Base-by-base conservation (phyloP, 2,329 filamentous ascomycete genomes). In the Aspergillus sp. region DNA sequence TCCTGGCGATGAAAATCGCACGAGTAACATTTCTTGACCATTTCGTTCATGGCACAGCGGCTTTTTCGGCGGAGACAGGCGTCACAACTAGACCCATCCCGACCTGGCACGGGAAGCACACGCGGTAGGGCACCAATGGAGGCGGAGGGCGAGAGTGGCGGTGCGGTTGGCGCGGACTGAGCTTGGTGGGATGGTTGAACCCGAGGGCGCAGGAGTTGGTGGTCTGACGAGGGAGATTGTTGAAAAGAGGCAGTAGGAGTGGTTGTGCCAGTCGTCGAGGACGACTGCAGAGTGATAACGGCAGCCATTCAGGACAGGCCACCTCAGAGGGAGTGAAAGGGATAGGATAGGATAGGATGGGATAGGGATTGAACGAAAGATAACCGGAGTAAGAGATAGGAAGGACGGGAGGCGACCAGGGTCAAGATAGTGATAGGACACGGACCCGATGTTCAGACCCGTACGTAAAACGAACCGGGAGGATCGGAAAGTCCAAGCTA, bases 1-100 rank as follows among this genome's bases (percentile, higher is more conserved):
- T 75, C 72, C 61, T 75, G 73, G 40, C 71, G 70, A 55, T 74
- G 72, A 36, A 74, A 75, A 48, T 75, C 71, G 52, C 73, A 75
- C 42, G 72, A 74, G 51, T 73, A 74, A 56, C 72, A 74, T 54
- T 73, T 74, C 51, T 73, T 72, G 54, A 72, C 66, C 57, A 67
- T 65, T 53, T 73, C 70, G 56, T 74, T 74, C 67, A 75, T 75
- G 16, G 72, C 71, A 60, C 73, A 74, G 16, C 70, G 67, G 60
- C 71, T 73, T 59, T 72, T 73, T 60, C 71, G 64, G 54, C 67
- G 69, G 49, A 73, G 63, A 60, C 73, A 75, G 45, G 71, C 72
- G 65, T 75, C 73, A 56, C 72, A 75, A 52, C 66, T 72, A 22
- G 66, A 58, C 56, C 64, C 69, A 73, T 72, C 64, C 65, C 69